A percentile compares a stretch with the other conserved stretches of the same genome.
phyloP scores from a whole-genome alignment of 1,284 basidiomycete species.

The Vanrija sp. region DNA sequence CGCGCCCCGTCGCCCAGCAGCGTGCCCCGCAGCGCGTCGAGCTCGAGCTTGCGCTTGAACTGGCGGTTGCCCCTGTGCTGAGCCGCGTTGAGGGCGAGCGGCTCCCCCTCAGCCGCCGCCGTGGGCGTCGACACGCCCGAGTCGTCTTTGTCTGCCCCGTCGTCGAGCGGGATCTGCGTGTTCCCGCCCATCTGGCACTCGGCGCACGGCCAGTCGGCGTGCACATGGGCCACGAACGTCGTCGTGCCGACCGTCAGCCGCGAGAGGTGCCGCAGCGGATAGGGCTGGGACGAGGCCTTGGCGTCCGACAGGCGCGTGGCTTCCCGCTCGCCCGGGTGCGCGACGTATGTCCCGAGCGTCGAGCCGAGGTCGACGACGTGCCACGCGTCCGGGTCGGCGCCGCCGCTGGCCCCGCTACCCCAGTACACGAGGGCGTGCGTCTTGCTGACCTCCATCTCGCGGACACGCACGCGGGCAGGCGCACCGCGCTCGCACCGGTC shows the following conservation, averaged over 20 bases:
- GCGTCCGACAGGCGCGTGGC: slow-evolving; percentile 24
- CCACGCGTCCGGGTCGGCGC: slow-evolving; percentile 28
- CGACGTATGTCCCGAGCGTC: slow-evolving; percentile 46
- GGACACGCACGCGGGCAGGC: slow-evolving; percentile 34
- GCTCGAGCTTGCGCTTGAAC: slow-evolving; percentile 25
- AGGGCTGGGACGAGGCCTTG: slow-evolving; percentile 35
- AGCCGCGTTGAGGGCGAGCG: neutral
- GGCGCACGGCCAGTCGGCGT: slow-evolving; percentile 45
- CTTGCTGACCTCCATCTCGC: slow-evolving; percentile 49
- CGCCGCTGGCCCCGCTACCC: slow-evolving; percentile 11
- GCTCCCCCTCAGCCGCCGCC: too few relatives aligned
- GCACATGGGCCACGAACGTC: slow-evolving; percentile 39
- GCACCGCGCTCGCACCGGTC: slow-evolving; percentile 36
- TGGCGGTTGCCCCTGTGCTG: slow-evolving; percentile 6
- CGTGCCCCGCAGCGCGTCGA: slow-evolving; percentile 29
- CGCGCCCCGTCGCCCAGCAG: slow-evolving; percentile 24
- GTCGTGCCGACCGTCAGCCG: slow-evolving; percentile 36
- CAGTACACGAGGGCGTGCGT: slow-evolving; percentile 41
- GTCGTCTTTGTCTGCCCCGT: slow-evolving; percentile 11
- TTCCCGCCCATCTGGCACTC: slow-evolving; percentile 30
- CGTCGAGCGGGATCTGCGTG: slow-evolving; percentile 37
- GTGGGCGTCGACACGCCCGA: neutral
- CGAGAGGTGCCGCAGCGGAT: slow-evolving; percentile 29
- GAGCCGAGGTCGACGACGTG: slow-evolving; percentile 46
- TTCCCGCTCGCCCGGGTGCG: slow-evolving; percentile 12